Conservation (phyloP, 1,284 basidiomycete species). For the Porogramme epimiltina region DNA sequence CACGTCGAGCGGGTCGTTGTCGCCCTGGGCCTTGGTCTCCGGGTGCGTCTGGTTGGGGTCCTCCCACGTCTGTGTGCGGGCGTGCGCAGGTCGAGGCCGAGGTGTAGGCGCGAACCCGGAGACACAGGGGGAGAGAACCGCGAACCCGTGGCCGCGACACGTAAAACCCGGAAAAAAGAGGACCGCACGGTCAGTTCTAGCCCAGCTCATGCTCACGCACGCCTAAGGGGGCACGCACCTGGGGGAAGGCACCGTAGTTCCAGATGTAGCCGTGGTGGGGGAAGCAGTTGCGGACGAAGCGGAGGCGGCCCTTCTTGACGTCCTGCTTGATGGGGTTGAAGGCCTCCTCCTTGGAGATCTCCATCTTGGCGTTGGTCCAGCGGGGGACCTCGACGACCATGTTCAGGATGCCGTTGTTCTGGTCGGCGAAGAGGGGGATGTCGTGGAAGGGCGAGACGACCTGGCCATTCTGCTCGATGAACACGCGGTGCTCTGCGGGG, state of each 20-base stretch:
- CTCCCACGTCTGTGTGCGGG: slow-evolving; percentile 92
- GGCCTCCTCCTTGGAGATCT: slow-evolving; percentile 95
- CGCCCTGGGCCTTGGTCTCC: slow-evolving; percentile 98
- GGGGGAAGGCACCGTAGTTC: slow-evolving; percentile 98
- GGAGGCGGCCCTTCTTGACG: slow-evolving; percentile 93
- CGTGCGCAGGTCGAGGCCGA: not conserved
- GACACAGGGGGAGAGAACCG: slow-evolving; percentile 3
- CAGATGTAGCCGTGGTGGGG: slow-evolving; percentile 99
- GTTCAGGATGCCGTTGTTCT: slow-evolving; percentile 92
- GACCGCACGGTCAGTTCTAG: not conserved
- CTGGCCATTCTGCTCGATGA: slow-evolving; percentile 85
- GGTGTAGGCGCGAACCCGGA: not conserved
- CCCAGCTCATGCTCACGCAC: no score
- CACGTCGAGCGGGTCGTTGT: slow-evolving; percentile 99
- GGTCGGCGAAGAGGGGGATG: slow-evolving; percentile 95
- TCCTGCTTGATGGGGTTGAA: slow-evolving; percentile 99
- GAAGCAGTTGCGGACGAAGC: slow-evolving; percentile 99
- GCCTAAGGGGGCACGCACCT: slow-evolving; percentile 57
- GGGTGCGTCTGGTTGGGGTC: slow-evolving; percentile 88
- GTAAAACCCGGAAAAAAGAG: not conserved
- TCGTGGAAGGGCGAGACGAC: slow-evolving; percentile 95
- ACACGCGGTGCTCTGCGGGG: slow-evolving; percentile 87
- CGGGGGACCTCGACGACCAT: slow-evolving; percentile 99
- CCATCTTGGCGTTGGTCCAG: slow-evolving; percentile 99
- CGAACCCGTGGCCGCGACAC: not conserved